Percentiles rank a stretch among this genome's conserved stretches.
Conservation (phyloP, 2,329 filamentous ascomycete species). For the Periconia digitata region DNA sequence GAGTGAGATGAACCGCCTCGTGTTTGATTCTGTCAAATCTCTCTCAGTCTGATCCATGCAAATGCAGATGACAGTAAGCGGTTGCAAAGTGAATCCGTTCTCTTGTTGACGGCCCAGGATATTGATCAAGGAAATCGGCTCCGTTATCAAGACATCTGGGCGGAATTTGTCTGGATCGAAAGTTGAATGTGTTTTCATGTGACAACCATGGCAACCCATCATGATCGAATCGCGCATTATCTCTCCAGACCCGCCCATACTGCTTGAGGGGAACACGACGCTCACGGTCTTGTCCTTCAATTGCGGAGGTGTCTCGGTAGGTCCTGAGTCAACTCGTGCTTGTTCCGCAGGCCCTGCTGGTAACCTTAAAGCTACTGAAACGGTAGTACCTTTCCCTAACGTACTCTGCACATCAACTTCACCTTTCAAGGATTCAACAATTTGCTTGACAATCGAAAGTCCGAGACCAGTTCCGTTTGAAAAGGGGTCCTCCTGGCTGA, state of each 20-base stretch:
- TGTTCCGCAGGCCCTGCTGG: slow-evolving; percentile 13
- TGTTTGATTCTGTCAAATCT: slow-evolving; percentile 20
- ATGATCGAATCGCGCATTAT: slow-evolving; percentile 29
- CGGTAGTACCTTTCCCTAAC: slow-evolving; percentile 27
- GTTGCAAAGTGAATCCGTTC: slow-evolving; percentile 13
- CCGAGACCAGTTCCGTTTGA: slow-evolving; percentile 37
- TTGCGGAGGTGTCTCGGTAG: slow-evolving; percentile 16
- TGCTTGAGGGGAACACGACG: slow-evolving; percentile 24
- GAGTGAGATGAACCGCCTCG: slow-evolving; percentile 24
- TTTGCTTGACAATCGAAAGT: slow-evolving; percentile 39
- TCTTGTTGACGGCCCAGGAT: slow-evolving; percentile 19
- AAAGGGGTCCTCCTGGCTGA: slow-evolving; percentile 40
- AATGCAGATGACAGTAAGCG: slow-evolving; percentile 28
- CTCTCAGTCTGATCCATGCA: slow-evolving; percentile 33
- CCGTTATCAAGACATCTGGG: slow-evolving; percentile 29
- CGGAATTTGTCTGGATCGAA: slow-evolving; percentile 13
- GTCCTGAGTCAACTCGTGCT: slow-evolving; percentile 8
- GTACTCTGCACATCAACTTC: slow-evolving; percentile 35
- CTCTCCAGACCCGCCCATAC: slow-evolving; percentile 23
- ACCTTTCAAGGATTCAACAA: slow-evolving; percentile 35
- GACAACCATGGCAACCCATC: slow-evolving; percentile 25
- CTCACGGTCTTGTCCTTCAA: slow-evolving; percentile 22
- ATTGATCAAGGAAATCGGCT: slow-evolving; percentile 25
- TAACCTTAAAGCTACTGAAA: slow-evolving; percentile 26
- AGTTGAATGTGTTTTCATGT: slow-evolving; percentile 21